Evolutionary conservation across 2,329 filamentous ascomycete genomes (phyloP).

Genomic region (Beauveria scarabaeidicola): DNA sequence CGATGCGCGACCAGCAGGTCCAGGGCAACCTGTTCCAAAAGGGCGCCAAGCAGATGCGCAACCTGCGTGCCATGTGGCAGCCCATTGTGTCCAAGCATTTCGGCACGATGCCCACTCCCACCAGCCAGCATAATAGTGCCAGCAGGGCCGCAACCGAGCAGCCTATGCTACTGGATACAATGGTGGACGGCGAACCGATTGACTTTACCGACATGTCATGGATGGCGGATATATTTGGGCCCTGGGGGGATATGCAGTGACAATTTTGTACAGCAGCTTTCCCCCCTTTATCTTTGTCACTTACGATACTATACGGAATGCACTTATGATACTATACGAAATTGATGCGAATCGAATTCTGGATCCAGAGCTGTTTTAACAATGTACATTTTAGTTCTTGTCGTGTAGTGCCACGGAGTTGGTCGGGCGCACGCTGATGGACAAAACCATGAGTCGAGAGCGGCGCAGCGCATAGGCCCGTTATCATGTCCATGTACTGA

Average conservation of each 20-base stretch:
- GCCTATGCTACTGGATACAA: constrained; percentile 15
- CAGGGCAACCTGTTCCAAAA: constrained; percentile 26
- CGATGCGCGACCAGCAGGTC: constrained; percentile 19
- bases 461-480: background rate
- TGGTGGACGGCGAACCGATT: constrained; percentile 16
- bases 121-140: constrained; percentile 16
- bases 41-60: constrained; percentile 27
- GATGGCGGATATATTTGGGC: constrained; percentile 31
- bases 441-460: background rate
- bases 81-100: constrained; percentile 24
- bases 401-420: background rate
- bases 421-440: background rate
- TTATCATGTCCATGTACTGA: background rate
- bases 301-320: background rate
- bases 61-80: constrained; percentile 28
- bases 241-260: constrained; percentile 28
- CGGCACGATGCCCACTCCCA: constrained; percentile 22
- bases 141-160: constrained; percentile 9
- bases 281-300: background rate
- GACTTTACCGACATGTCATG: constrained; percentile 28
- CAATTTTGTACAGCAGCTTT: background rate
- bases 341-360: background rate
- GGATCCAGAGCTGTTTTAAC: background rate
- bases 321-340: constrained; percentile 1
- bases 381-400: background rate